These are phyloP conservation scores for Casuarina equisetifolia DNA, from an alignment of 306 rosid genomes.

Conservation along the genomic window DNA sequence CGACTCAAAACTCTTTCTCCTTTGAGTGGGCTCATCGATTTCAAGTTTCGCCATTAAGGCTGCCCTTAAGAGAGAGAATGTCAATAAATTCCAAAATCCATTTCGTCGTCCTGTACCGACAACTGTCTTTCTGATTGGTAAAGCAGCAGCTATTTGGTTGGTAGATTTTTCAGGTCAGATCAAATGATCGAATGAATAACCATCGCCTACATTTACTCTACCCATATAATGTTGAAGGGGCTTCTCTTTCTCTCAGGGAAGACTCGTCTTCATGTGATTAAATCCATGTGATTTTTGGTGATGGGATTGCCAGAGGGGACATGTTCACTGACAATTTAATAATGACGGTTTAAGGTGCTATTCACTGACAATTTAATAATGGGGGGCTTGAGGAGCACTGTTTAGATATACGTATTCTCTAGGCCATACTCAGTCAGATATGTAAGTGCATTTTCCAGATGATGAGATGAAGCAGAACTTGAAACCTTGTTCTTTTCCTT, in stretches of 20 bases:
- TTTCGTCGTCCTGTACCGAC: background rate
- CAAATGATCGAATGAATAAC: background rate
- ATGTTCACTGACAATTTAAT: constrained; percentile 50
- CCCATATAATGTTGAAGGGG: background rate
- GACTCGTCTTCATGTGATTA: constrained; percentile 43
- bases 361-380: no score
- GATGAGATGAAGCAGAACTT: background rate
- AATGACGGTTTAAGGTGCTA: constrained; percentile 39
- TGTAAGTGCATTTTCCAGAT: constrained; percentile 12
- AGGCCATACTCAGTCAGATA: constrained; percentile 4
- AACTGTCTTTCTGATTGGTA: background rate
- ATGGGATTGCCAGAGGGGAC: constrained; percentile 52
- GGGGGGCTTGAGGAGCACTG: no score
- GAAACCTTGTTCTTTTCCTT: background rate
- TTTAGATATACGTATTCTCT: no score
- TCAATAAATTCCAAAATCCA: background rate
- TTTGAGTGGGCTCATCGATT: background rate
- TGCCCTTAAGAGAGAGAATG: background rate
- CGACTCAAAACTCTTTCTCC: background rate
- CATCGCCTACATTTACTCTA: background rate
- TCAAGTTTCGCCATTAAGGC: background rate
- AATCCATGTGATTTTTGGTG: constrained; percentile 36
- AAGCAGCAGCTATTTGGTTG: no score
- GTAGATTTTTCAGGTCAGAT: background rate
- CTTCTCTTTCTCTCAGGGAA: constrained; percentile 14